phyloP scores from a whole-genome alignment of 2,329 filamentous ascomycete species.

The Diplodia mutila region DNA sequence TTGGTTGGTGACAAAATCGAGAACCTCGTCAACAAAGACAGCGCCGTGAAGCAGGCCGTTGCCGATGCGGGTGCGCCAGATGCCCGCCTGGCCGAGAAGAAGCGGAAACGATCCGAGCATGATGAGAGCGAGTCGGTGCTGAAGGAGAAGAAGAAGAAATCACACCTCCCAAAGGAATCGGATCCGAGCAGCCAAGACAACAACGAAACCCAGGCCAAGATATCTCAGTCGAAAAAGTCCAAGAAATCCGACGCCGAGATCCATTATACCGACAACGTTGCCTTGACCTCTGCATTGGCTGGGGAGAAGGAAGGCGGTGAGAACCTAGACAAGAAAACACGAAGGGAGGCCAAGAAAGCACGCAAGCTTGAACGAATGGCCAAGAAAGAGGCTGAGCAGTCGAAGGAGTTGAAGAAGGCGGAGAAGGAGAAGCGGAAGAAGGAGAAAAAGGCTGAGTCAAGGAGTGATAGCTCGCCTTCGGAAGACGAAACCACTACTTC shows the following conservation, averaged over 20 bases:
- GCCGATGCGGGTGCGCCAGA: background rate
- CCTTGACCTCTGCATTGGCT: slow-evolving; percentile 31
- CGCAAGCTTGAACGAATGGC: slow-evolving; percentile 52
- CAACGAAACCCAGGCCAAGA: slow-evolving; percentile 23
- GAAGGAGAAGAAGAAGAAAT: slow-evolving; percentile 45
- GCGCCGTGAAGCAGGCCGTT: background rate
- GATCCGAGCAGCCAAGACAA: slow-evolving; percentile 5
- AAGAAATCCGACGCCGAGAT: slow-evolving; percentile 33
- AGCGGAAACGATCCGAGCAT: slow-evolving; percentile 41
- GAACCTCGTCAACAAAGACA: slow-evolving; percentile 37
- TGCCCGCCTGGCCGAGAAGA: slow-evolving; percentile 27
- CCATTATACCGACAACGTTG: slow-evolving; percentile 28
- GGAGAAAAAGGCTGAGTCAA: slow-evolving; percentile 38
- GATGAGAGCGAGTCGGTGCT: slow-evolving; percentile 38
- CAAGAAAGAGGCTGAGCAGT: slow-evolving; percentile 49
- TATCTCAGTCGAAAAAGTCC: slow-evolving; percentile 42
- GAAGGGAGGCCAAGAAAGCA: slow-evolving; percentile 31
- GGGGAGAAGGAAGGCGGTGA: slow-evolving; percentile 50
- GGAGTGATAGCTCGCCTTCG: slow-evolving; percentile 27
- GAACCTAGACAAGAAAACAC: slow-evolving; percentile 34
- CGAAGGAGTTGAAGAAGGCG: slow-evolving; percentile 53
- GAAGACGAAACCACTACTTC: slow-evolving; percentile 36
- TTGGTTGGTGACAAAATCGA: slow-evolving; percentile 63
- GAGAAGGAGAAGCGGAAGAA: slow-evolving; percentile 49
- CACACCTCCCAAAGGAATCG: slow-evolving; percentile 35